A percentile compares a stretch with the other conserved stretches of the same genome.
These are phyloP conservation scores for Eimeria necatrix DNA, from an alignment of 169 alveolate genomes.

Conservation along the genomic window DNA sequence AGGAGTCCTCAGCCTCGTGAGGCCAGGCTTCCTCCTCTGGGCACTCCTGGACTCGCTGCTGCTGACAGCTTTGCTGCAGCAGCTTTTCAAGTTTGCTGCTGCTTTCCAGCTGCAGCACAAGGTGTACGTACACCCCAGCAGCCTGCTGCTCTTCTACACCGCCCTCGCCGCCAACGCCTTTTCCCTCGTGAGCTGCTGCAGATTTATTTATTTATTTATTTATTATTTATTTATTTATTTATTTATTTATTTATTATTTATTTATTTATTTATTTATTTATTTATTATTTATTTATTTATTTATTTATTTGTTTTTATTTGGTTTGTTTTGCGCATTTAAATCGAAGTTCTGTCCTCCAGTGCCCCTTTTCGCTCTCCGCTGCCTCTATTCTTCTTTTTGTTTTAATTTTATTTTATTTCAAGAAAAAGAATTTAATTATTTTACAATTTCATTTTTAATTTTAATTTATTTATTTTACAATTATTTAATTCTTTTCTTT, in stretches of 20 bases:
- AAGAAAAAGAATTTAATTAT: no score
- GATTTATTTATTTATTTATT: neutral
- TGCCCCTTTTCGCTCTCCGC: no score
- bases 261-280: no score
- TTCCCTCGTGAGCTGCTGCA: neutral
- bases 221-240: neutral
- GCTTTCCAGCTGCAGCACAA: neutral
- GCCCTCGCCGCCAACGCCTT: neutral
- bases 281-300: no score
- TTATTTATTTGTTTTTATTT: no score
- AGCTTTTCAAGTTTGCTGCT: conserved; percentile 19
- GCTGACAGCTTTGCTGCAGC: conserved; percentile 33
- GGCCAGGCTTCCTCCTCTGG: conserved; percentile 72
- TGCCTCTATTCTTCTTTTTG: no score
- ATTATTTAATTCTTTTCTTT: no score
- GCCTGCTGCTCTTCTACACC: neutral
- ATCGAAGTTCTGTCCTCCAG: no score
- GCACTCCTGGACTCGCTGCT: conserved; percentile 35
- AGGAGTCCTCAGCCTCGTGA: neutral
- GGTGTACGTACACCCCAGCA: neutral
- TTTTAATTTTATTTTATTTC: no score
- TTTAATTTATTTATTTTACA: no score
- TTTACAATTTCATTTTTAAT: no score
- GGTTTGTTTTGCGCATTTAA: no score
- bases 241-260: neutral